phyloP scores from a whole-genome alignment of 192 early-diverging fungal genomes.

The Mortierella hygrophila region DNA sequence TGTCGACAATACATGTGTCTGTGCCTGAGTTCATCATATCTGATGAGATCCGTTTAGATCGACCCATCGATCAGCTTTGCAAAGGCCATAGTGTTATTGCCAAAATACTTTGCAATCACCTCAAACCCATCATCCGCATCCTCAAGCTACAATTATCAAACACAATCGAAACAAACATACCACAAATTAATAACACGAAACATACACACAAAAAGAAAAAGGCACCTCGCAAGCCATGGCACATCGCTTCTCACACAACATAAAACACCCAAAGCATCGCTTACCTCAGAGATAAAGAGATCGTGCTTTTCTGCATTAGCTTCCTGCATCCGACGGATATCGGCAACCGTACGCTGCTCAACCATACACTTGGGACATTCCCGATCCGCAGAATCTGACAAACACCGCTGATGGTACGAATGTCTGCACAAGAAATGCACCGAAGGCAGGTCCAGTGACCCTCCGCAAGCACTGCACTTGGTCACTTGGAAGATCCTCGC shows the following conservation, averaged over 20 bases:
- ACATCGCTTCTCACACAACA: not conserved
- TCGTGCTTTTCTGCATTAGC: slow-evolving; percentile 82
- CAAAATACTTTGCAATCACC: slow-evolving; percentile 91
- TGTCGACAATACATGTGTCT: not conserved
- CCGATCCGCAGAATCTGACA: slow-evolving; percentile 64
- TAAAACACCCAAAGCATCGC: not conserved
- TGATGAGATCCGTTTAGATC: not conserved
- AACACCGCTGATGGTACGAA: slow-evolving; percentile 90
- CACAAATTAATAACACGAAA: not conserved
- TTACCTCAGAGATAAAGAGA: slow-evolving; percentile 82
- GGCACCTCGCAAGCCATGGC: not conserved
- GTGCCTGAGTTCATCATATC: not conserved
- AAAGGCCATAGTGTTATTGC: slow-evolving; percentile 85
- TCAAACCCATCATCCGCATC: slow-evolving; percentile 88
- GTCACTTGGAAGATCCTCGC: slow-evolving; percentile 82
- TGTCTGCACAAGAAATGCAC: slow-evolving; percentile 97
- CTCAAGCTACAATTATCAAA: slow-evolving; percentile 66
- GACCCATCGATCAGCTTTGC: slow-evolving; percentile 67
- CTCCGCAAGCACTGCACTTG: slow-evolving; percentile 78
- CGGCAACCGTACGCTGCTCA: slow-evolving; percentile 86
- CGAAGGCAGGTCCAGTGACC: slow-evolving; percentile 88
- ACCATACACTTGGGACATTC: slow-evolving; percentile 87
- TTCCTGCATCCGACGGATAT: slow-evolving; percentile 84
- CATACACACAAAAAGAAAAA: not conserved
- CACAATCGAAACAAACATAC: slow-evolving; percentile 5